phyloP scores from a whole-genome alignment of 2,329 filamentous ascomycete species.

The Phialemoniopsis sp. region DNA sequence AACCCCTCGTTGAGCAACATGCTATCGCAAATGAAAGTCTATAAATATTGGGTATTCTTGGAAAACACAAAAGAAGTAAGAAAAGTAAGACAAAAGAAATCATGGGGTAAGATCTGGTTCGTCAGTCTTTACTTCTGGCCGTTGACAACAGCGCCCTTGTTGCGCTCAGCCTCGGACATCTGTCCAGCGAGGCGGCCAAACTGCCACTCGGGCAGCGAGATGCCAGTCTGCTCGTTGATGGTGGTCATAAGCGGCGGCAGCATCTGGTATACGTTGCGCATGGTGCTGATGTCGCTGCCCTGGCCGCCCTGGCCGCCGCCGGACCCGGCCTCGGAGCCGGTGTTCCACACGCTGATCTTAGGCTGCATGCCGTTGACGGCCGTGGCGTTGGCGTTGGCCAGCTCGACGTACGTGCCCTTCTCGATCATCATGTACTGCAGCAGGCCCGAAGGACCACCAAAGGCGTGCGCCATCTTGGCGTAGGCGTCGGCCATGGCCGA shows the following conservation, averaged over 20 bases:
- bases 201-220: conserved; percentile 74
- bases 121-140: conserved; percentile 1
- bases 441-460: conserved; percentile 74
- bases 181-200: conserved; percentile 42
- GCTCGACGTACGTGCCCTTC: conserved; percentile 70
- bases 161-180: conserved; percentile 23
- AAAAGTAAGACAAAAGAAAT: too few species aligned
- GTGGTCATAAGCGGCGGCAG: conserved; percentile 79
- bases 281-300: conserved; percentile 51
- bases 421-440: conserved; percentile 87
- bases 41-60: too few species aligned
- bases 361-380: conserved; percentile 76
- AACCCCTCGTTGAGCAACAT: too few species aligned
- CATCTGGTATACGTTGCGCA: conserved; percentile 81
- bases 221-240: conserved; percentile 85
- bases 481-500: conserved; percentile 79
- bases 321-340: conserved; percentile 46
- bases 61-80: too few species aligned
- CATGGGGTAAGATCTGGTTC: too few species aligned
- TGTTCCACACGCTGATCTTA: conserved; percentile 91
- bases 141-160: conserved; percentile 33
- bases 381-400: conserved; percentile 73
- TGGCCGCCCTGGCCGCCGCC: conserved; percentile 25
- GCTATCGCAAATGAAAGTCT: too few species aligned
- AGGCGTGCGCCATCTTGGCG: conserved; percentile 62